phyloP scores from a whole-genome alignment of 176 grass and related monocot species.

The Bolboschoenus planiculmis region DNA sequence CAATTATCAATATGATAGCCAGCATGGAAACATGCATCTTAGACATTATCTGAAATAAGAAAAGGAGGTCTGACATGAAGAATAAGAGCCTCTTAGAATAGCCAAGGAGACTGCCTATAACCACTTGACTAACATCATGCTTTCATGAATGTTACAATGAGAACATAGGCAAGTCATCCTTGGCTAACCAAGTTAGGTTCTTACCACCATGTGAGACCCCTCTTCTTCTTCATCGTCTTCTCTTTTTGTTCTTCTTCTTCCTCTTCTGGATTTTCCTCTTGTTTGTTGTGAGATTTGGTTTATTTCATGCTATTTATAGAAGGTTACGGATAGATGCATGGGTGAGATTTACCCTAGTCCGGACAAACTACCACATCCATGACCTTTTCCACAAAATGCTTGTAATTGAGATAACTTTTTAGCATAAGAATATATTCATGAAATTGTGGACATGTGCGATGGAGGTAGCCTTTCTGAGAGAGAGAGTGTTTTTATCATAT shows the following conservation, averaged over 20 bases:
- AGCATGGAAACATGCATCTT: not conserved
- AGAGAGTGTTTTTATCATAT: not conserved
- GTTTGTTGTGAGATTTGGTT: not conserved
- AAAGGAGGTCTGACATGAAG: conserved; percentile 23
- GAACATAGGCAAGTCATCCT: conserved; percentile 34
- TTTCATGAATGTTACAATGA: not conserved
- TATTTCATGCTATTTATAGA: conserved; percentile 20
- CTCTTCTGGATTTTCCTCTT: not conserved
- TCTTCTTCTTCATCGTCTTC: not conserved
- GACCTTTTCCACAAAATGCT: conserved; percentile 17
- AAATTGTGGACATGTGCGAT: conserved; percentile 5
- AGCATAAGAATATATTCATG: conserved; percentile 20
- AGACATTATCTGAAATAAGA: not conserved
- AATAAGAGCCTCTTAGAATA: conserved; percentile 24
- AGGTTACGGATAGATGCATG: not conserved
- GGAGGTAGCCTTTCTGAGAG: not conserved
- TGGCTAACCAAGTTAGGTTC: conserved; percentile 25
- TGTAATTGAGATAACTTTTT: conserved; percentile 2
- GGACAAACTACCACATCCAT: not conserved
- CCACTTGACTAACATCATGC: not conserved
- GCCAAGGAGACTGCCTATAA: conserved; percentile 33
- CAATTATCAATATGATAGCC: not conserved
- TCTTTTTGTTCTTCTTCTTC: not conserved
- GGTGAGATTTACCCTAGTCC: not conserved
- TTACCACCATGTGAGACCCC: conserved; percentile 22